Evolutionary conservation across 805 yeast genomes (phyloP).

Genomic region (Candida incommunis): DNA sequence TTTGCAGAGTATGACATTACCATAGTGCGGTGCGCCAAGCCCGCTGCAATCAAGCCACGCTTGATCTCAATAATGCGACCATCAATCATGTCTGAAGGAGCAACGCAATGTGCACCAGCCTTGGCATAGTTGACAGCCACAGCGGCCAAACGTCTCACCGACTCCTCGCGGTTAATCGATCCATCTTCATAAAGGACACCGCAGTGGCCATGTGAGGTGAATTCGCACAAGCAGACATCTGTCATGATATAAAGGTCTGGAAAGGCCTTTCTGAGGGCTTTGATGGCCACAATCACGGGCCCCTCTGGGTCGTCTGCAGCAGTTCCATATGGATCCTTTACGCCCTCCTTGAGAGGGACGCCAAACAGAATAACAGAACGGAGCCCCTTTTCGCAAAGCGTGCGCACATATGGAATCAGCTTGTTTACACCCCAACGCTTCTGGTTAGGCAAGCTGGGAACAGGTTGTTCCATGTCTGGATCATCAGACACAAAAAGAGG

Average conservation of each 20-base stretch:
- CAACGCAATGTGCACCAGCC: constrained; percentile 93
- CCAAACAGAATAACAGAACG: constrained; percentile 84
- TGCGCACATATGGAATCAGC: constrained; percentile 53
- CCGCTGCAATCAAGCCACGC: constrained; percentile 63
- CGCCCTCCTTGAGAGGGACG: constrained; percentile 63
- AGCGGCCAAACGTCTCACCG: constrained; percentile 76
- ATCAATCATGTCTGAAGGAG: constrained; percentile 97
- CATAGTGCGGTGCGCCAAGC: constrained; percentile 75
- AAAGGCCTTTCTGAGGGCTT: constrained; percentile 44
- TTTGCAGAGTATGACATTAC: constrained; percentile 92
- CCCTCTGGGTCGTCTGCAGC: constrained; percentile 94
- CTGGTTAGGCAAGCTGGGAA: constrained; percentile 76
- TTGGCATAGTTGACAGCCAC: constrained; percentile 90
- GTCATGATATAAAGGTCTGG: constrained; percentile 82
- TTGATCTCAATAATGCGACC: constrained; percentile 87
- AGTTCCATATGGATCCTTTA: constrained; percentile 70
- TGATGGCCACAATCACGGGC: constrained; percentile 76
- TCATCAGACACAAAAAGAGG: constrained; percentile 78
- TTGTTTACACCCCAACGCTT: constrained; percentile 75
- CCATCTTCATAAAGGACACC: constrained; percentile 86
- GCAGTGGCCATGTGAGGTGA: constrained; percentile 96
- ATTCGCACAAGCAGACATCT: constrained; percentile 94
- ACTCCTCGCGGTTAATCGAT: constrained; percentile 53
- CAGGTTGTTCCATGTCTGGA: constrained; percentile 62
- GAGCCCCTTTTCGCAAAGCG: constrained; percentile 68